Evolutionary conservation across 441 rosid species (phyloP).

Genomic region (Kokia cookei): DNA sequence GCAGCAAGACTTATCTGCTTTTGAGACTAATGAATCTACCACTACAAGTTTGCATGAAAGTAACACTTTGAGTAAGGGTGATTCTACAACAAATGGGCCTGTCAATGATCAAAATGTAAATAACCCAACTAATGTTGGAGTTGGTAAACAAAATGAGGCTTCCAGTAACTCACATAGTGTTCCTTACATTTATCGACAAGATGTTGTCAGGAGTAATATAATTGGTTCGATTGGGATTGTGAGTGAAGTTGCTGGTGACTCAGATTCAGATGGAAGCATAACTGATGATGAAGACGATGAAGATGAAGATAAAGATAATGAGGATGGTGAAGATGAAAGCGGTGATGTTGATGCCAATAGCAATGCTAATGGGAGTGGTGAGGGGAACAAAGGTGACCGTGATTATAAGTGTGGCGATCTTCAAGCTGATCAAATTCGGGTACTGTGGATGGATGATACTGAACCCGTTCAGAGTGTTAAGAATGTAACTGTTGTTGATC

Average conservation of each 20-base stretch:
- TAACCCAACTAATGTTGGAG: constrained; percentile 18
- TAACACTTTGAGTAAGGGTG: constrained; percentile 19
- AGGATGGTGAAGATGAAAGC: constrained; percentile 29
- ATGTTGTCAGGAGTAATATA: constrained; percentile 59
- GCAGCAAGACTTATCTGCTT: constrained; percentile 19
- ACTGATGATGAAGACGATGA: constrained; percentile 61
- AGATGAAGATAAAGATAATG: constrained; percentile 38
- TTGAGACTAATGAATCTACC: constrained; percentile 29
- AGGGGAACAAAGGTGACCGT: constrained; percentile 20
- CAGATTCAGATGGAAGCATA: constrained; percentile 69
- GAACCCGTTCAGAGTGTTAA: constrained; percentile 62
- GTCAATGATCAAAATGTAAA: constrained; percentile 19
- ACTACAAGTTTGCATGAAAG: constrained; percentile 17
- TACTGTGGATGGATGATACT: constrained; percentile 75
- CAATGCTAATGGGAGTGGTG: constrained; percentile 24
- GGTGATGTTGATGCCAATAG: constrained; percentile 27
- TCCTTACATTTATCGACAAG: constrained; percentile 66
- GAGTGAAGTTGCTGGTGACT: constrained; percentile 85
- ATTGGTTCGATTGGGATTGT: constrained; percentile 71
- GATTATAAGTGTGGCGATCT: constrained; percentile 49
- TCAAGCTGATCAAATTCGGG: constrained; percentile 76
- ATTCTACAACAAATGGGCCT: constrained; percentile 16
- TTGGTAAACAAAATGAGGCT: constrained; percentile 21
- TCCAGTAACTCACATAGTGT: constrained; percentile 27
- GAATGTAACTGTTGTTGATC: constrained; percentile 64